phyloP scores from a whole-genome alignment of 306 rosid genomes.

The Lathyrus aphaca region DNA sequence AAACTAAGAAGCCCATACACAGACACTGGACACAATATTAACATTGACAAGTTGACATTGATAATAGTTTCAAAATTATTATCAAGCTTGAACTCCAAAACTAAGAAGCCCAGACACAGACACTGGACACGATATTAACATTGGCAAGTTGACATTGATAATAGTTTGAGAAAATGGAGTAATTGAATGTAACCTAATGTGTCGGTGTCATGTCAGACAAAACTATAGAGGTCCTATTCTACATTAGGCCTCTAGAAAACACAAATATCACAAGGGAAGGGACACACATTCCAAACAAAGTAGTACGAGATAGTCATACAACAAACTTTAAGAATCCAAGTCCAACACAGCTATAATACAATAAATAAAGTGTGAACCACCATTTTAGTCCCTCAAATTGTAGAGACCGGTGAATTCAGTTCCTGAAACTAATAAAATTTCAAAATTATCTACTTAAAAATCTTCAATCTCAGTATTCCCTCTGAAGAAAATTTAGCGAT shows the following conservation, averaged over 20 bases:
- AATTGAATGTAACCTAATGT: background rate
- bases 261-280: background rate
- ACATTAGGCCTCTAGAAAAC: background rate
- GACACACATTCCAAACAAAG: background rate
- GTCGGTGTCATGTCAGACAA: background rate
- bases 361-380: background rate
- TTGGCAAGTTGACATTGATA: background rate
- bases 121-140: background rate
- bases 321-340: background rate
- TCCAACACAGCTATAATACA: background rate
- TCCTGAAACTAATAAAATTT: background rate
- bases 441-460: background rate
- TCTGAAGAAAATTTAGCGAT: background rate
- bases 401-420: background rate
- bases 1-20: background rate
- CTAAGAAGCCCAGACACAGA: background rate
- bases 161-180: background rate
- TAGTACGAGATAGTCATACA: background rate
- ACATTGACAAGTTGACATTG: background rate
- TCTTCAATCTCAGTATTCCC: background rate
- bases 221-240: background rate
- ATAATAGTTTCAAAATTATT: background rate
- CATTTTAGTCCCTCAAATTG: background rate
- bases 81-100: background rate
- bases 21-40: background rate